A percentile compares a stretch with the other conserved stretches of the same genome.
Evolutionary conservation across 2,329 filamentous ascomycete species (phyloP).

Genomic region (Scedosporium apiospermum): DNA sequence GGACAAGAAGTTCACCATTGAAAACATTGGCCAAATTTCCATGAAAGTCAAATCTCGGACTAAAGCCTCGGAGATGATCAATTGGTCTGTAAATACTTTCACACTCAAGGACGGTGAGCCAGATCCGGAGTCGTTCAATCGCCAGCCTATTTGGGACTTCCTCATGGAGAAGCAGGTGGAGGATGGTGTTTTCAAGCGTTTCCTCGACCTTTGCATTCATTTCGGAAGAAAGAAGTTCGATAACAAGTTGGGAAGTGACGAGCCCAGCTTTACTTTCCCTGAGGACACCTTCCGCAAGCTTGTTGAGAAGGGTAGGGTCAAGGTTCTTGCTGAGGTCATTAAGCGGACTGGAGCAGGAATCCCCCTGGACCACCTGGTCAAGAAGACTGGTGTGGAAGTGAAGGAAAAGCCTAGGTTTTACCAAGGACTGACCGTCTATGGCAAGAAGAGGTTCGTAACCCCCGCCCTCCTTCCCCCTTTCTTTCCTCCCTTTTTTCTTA

Average conservation of each 20-base stretch:
- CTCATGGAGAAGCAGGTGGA: slow-evolving; percentile 42
- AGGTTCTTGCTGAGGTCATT: slow-evolving; percentile 56
- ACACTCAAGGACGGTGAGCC: slow-evolving; percentile 19
- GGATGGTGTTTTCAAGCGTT: slow-evolving; percentile 38
- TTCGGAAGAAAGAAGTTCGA: slow-evolving; percentile 28
- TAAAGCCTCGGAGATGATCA: slow-evolving; percentile 44
- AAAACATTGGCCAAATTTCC: slow-evolving; percentile 60
- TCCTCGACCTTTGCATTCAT: slow-evolving; percentile 45
- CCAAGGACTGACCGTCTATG: slow-evolving; percentile 66
- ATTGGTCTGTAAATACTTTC: slow-evolving; percentile 25
- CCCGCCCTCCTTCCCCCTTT: no score
- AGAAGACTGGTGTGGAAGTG: slow-evolving; percentile 53
- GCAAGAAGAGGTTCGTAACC: slow-evolving; percentile 49
- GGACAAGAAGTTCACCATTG: slow-evolving; percentile 62
- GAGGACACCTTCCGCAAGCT: slow-evolving; percentile 31
- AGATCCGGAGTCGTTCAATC: slow-evolving; percentile 12
- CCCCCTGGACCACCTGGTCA: slow-evolving; percentile 56
- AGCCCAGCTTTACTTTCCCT: slow-evolving; percentile 29
- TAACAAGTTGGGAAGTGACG: slow-evolving; percentile 20
- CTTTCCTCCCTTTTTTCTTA: not conserved
- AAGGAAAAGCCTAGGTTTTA: slow-evolving; percentile 62
- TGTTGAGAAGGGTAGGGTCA: slow-evolving; percentile 37
- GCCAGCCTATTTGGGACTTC: slow-evolving; percentile 27
- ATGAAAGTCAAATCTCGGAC: slow-evolving; percentile 57
- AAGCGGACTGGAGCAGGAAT: slow-evolving; percentile 58